Percentiles rank a stretch among this genome's conserved stretches.
Evolutionary conservation across 495 filamentous ascomycete genomes (phyloP).

Genomic region (Geoglossum glabrum): DNA sequence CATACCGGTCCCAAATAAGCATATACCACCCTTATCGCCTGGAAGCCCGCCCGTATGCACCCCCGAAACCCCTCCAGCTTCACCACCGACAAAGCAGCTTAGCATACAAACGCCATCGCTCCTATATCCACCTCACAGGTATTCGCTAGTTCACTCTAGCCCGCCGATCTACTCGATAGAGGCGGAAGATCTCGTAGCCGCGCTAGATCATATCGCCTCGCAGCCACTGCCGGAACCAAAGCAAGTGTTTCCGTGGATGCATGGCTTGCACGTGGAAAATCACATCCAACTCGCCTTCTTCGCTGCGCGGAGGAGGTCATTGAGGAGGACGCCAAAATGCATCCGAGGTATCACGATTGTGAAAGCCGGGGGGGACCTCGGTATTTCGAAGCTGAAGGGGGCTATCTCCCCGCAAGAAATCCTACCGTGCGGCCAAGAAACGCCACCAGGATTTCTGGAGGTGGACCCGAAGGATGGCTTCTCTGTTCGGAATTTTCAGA

Average conservation of each 20-base stretch:
- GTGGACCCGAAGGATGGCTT: conserved; percentile 73
- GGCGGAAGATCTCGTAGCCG: conserved; percentile 42
- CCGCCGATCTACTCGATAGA: conserved; percentile 55
- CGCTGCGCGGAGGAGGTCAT: conserved; percentile 46
- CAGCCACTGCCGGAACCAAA: conserved; percentile 68
- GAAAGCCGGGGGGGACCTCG: conserved; percentile 70
- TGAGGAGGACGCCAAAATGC: conserved; percentile 56
- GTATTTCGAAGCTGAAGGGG: conserved; percentile 58
- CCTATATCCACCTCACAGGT: conserved; percentile 52
- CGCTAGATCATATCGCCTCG: conserved; percentile 50
- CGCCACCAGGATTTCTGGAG: conserved; percentile 43
- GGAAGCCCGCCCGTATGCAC: conserved; percentile 43
- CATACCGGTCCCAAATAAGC: conserved; percentile 49
- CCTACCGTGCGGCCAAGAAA: conserved; percentile 22
- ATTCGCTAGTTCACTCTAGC: conserved; percentile 30
- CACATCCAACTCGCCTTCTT: conserved; percentile 81
- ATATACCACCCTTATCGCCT: conserved; percentile 67
- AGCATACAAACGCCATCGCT: conserved; percentile 39
- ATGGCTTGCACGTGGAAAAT: conserved; percentile 82
- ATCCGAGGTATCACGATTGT: conserved; percentile 69
- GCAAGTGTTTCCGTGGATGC: conserved; percentile 89
- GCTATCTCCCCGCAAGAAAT: conserved; percentile 66
- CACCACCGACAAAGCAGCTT: conserved; percentile 32
- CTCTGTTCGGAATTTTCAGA: conserved; percentile 83
- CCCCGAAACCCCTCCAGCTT: conserved; percentile 46